Conservation (phyloP, 306 rosid species). For the Quercus alba region DNA sequence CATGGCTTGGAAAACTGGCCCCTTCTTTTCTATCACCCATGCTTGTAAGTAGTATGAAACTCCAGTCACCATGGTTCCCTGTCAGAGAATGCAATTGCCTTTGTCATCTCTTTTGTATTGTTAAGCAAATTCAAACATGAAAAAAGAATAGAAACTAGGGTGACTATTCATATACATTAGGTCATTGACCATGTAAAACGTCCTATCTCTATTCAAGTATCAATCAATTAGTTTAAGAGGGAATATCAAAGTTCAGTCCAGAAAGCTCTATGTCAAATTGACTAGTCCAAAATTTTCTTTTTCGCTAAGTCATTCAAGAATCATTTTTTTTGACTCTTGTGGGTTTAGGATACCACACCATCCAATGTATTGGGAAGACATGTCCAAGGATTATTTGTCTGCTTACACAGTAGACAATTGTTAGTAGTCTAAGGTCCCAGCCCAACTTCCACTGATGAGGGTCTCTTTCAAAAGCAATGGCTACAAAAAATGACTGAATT, state of each 20-base stretch:
- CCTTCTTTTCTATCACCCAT: slow-evolving; percentile 38
- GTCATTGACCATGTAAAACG: not conserved
- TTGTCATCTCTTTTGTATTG: not conserved
- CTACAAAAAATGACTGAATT: slow-evolving; percentile 47
- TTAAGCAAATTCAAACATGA: not conserved
- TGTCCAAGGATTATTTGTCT: not conserved
- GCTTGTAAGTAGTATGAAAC: slow-evolving; percentile 32
- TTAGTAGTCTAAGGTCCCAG: slow-evolving; percentile 41
- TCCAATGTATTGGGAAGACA: not conserved
- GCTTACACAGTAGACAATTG: slow-evolving; percentile 44
- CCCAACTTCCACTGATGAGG: slow-evolving; percentile 51
- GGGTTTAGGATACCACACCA: slow-evolving; percentile 9
- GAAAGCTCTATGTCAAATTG: no score
- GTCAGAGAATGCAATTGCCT: not conserved
- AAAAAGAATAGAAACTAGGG: not conserved
- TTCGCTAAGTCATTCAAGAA: not conserved
- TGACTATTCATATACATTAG: not conserved
- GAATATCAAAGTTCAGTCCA: not conserved
- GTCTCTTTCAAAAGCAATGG: slow-evolving; percentile 52
- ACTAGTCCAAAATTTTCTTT: no score
- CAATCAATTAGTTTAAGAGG: not conserved
- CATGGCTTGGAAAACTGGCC: slow-evolving; percentile 43
- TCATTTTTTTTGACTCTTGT: not conserved
- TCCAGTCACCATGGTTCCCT: slow-evolving; percentile 41
- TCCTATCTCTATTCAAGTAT: no score